phyloP scores from a whole-genome alignment of 345 rosid species.

The Dipteronia sinensis region DNA sequence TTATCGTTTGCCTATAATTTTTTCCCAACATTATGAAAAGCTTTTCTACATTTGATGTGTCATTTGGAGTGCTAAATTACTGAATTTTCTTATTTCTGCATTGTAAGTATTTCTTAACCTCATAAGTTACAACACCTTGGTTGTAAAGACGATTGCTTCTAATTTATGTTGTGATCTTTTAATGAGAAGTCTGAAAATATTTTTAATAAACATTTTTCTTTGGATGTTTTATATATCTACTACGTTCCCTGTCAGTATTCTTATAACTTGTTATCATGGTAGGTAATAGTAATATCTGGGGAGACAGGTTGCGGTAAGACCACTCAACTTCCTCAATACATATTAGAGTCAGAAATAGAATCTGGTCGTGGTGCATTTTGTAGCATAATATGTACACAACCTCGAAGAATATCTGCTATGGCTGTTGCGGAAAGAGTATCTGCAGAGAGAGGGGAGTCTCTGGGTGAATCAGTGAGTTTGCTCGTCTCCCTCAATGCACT shows the following conservation, averaged over 20 bases:
- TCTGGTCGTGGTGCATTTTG: constrained; percentile 99
- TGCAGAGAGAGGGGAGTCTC: constrained; percentile 95
- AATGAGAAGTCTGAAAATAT: background rate
- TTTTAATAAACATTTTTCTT: background rate
- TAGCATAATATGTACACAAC: constrained; percentile 96
- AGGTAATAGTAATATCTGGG: constrained; percentile 97
- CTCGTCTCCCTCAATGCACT: constrained; percentile 22
- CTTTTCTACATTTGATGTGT: background rate
- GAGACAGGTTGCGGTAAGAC: constrained; percentile 99
- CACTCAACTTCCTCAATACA: constrained; percentile 96
- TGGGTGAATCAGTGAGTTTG: constrained; percentile 87
- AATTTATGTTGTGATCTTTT: background rate
- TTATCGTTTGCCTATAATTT: background rate
- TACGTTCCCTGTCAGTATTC: background rate
- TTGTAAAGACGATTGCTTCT: background rate
- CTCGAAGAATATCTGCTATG: constrained; percentile 98
- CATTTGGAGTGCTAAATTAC: background rate
- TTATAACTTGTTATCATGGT: constrained; percentile 18
- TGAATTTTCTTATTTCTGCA: background rate
- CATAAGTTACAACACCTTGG: background rate
- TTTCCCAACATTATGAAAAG: background rate
- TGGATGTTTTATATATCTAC: background rate
- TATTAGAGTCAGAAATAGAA: constrained; percentile 94
- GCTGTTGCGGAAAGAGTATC: constrained; percentile 97
- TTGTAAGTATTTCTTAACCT: background rate